phyloP scores from a whole-genome alignment of 1,139 yeast genomes.

The Protomyces lactucae-debilis region DNA sequence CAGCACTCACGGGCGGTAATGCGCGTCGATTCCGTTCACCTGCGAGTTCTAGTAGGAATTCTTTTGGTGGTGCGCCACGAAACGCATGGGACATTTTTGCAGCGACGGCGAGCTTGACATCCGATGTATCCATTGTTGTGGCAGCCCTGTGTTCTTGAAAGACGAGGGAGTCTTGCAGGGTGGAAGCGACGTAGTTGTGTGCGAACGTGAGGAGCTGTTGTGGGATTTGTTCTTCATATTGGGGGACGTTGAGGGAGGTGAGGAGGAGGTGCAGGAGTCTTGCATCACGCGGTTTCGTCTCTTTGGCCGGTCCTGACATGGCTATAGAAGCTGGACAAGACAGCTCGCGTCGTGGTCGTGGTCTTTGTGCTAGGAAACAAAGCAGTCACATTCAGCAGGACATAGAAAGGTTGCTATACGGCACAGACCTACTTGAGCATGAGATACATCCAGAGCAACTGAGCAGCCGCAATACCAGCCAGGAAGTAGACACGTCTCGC shows the following conservation, averaged over 20 bases:
- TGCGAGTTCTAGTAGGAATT: slow-evolving; percentile 80
- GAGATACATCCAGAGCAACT: slow-evolving; percentile 58
- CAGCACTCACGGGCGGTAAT: slow-evolving; percentile 84
- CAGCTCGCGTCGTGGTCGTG: not conserved
- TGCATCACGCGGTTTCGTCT: slow-evolving; percentile 69
- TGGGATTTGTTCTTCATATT: slow-evolving; percentile 93
- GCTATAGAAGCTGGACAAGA: not conserved
- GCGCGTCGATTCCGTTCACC: slow-evolving; percentile 85
- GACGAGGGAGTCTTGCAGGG: slow-evolving; percentile 10
- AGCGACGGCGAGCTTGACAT: slow-evolving; percentile 83
- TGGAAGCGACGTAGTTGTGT: slow-evolving; percentile 40
- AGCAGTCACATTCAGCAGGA: not conserved
- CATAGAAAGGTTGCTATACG: not conserved
- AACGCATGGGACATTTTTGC: slow-evolving; percentile 92
- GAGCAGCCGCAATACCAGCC: slow-evolving; percentile 80
- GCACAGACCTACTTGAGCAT: slow-evolving; percentile 38
- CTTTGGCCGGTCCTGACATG: slow-evolving; percentile 19
- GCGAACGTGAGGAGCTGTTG: slow-evolving; percentile 95
- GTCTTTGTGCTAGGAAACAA: not conserved
- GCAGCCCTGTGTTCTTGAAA: slow-evolving; percentile 1
- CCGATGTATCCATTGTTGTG: slow-evolving; percentile 52
- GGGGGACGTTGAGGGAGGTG: slow-evolving; percentile 88
- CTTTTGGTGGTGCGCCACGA: slow-evolving; percentile 94
- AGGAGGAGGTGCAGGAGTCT: slow-evolving; percentile 80
- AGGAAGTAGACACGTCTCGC: slow-evolving; percentile 70